phyloP scores from a whole-genome alignment of 306 rosid genomes.

The Bauhinia variegata region DNA sequence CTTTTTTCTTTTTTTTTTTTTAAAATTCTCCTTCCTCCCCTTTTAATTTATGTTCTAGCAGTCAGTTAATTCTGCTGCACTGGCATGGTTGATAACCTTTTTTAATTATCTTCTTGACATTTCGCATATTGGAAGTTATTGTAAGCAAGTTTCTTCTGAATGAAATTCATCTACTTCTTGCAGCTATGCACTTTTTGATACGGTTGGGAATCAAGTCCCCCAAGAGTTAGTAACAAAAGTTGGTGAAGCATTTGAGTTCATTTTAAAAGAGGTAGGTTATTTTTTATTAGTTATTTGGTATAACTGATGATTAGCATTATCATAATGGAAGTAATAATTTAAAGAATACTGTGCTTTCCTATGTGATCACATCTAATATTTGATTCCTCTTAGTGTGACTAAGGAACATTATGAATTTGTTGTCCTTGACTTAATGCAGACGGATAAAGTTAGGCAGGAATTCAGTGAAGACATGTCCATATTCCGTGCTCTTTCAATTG shows the following conservation, averaged over 20 bases:
- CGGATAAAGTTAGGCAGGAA: conserved; percentile 69
- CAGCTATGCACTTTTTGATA: conserved; percentile 96
- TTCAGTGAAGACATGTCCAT: conserved; percentile 78
- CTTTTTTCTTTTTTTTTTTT: conserved; percentile 20
- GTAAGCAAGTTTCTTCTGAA: conserved; percentile 8
- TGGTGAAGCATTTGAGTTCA: conserved; percentile 70
- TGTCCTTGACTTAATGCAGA: conserved; percentile 55
- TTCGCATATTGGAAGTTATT: conserved; percentile 18
- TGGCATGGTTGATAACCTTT: background rate
- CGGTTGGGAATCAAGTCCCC: conserved; percentile 95
- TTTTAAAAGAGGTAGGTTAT: conserved; percentile 72
- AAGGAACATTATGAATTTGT: conserved; percentile 35
- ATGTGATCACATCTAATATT: conserved; percentile 13
- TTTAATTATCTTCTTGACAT: conserved; percentile 2
- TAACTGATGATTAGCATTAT: conserved; percentile 14
- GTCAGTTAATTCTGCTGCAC: conserved; percentile 14
- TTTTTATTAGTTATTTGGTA: conserved; percentile 21
- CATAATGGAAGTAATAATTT: background rate
- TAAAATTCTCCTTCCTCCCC: too few species aligned
- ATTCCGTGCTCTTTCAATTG: conserved; percentile 70
- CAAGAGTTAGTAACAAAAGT: conserved; percentile 78
- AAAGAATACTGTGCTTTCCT: conserved; percentile 14
- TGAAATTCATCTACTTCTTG: conserved; percentile 33
- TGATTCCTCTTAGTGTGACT: conserved; percentile 21
- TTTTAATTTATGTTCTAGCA: background rate